Base-by-base conservation (phyloP, 2,329 filamentous ascomycete species). In the Colletotrichum echinochloae region DNA sequence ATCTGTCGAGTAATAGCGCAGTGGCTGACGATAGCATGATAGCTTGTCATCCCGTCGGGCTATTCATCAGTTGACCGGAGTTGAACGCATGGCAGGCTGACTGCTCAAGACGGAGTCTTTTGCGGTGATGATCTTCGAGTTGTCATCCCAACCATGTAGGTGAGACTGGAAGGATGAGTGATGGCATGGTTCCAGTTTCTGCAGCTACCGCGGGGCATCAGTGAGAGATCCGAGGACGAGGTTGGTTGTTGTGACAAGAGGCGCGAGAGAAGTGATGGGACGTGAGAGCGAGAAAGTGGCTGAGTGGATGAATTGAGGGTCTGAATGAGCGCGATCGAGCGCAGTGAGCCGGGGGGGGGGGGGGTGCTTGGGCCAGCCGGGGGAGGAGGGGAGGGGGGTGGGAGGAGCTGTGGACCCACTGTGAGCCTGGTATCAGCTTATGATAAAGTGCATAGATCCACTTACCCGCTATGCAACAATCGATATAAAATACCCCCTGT, bases 91-190 rank as follows among this genome's bases (percentile, higher is more conserved):
- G 30, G 28, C 51, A 35, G 44, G 62, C 37, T 20, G 14, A 28
- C 23, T 46, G n/a, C 44, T 37, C 8, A 52, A 33, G 33, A 57
- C 35, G 48, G 37, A 35, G 56, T n/a, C 11, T n/a, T 51, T 64
- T 39, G 28, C 49, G 16, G 35, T n/a, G 48, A 35, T 26, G 49
- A 28, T 20, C 20, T 16, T 26, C 23, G 20, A 7, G 51, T 70
- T 70, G 48, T 20, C 16, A 26, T 18, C 26, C 14, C 57, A 52
- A 52, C 62, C 59, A 68, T 71, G 68, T 60, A 37, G 52, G 68
- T 71, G 52, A 68, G 68, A 71, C 44, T 62, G 51, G 30, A 35
- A 62, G 63, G 51, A 62, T 57, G 65, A 46, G 52, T 68, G 44
- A 55, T 68, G 65, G 60, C 59, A 57, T 52, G 51, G 64, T 60